A percentile compares a stretch with the other conserved stretches of the same genome.
phyloP scores from a whole-genome alignment of 2,329 filamentous ascomycete species.

The Colletotrichum musae region DNA sequence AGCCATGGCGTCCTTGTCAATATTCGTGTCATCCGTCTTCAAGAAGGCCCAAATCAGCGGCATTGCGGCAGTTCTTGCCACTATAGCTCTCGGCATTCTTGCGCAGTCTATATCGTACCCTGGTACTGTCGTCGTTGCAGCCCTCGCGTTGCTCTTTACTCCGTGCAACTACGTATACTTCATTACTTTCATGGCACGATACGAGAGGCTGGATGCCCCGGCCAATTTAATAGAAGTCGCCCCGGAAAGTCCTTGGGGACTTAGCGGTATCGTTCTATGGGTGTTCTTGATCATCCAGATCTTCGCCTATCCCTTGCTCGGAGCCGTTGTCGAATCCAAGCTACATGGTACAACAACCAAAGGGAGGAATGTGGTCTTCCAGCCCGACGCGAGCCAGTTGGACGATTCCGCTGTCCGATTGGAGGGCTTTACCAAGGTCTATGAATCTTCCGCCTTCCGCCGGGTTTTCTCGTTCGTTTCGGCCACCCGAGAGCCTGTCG shows the following conservation, averaged over 20 bases:
- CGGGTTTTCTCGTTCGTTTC: constrained; percentile 63
- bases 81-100: constrained; percentile 83
- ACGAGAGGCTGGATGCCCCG: constrained; percentile 73
- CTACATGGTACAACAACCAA: constrained; percentile 82
- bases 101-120: constrained; percentile 80
- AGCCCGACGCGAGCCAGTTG: constrained; percentile 43
- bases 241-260: constrained; percentile 75
- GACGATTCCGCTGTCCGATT: constrained; percentile 75
- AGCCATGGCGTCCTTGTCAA: constrained; percentile 83
- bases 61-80: constrained; percentile 81
- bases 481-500: constrained; percentile 73
- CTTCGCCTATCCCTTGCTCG: constrained; percentile 81
- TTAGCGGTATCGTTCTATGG: constrained; percentile 84
- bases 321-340: constrained; percentile 78
- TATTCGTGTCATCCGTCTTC: constrained; percentile 88
- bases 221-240: constrained; percentile 74
- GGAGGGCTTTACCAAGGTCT: constrained; percentile 82
- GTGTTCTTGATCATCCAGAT: constrained; percentile 84
- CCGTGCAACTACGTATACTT: constrained; percentile 93
- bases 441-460: constrained; percentile 75
- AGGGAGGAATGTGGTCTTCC: constrained; percentile 67
- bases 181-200: constrained; percentile 81
- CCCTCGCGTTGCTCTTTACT: constrained; percentile 84
- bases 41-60: constrained; percentile 90
- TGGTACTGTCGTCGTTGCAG: constrained; percentile 73